Evolutionary conservation across 1,139 yeast genomes (phyloP).

Genomic region (Suhomyces yuchorum): DNA sequence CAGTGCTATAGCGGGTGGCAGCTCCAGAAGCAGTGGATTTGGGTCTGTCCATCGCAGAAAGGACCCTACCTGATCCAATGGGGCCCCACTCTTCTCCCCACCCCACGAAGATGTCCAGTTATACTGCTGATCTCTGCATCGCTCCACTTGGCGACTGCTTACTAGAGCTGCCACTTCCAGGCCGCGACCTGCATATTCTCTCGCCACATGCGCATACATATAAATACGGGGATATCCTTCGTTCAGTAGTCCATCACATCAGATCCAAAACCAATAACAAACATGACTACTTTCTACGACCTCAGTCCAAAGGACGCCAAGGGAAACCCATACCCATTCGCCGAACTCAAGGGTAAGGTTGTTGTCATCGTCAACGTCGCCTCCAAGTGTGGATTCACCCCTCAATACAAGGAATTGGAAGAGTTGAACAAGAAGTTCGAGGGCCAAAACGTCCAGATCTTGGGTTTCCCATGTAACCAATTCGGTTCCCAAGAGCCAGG

Average conservation of each 20-base stretch:
- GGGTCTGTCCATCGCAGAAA: not conserved
- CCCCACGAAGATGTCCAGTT: too few species aligned
- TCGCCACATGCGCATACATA: not conserved
- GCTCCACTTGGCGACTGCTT: not conserved
- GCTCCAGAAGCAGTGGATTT: too few species aligned
- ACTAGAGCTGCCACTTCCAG: not conserved
- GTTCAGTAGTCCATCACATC: not conserved
- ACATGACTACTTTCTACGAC: constrained; percentile 44
- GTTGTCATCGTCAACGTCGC: constrained; percentile 93
- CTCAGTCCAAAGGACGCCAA: constrained; percentile 42
- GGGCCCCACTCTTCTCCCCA: not conserved
- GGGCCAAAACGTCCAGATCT: constrained; percentile 71
- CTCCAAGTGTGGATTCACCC: constrained; percentile 86
- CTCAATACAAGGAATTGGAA: constrained; percentile 79
- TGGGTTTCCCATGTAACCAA: constrained; percentile 90
- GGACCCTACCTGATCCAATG: not conserved
- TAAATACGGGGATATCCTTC: constrained; percentile 2
- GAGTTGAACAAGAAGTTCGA: constrained; percentile 76
- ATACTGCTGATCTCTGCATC: not conserved
- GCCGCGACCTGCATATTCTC: not conserved
- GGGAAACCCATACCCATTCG: constrained; percentile 48
- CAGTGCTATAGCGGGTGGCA: too few species aligned
- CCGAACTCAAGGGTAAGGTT: constrained; percentile 80
- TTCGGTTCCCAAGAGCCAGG: constrained; percentile 58
- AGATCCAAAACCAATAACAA: not conserved